Evolutionary conservation across 257 asterid genomes (phyloP), one percentile per base, ranked within the genome.

Genomic region (Mentha longifolia): DNA sequence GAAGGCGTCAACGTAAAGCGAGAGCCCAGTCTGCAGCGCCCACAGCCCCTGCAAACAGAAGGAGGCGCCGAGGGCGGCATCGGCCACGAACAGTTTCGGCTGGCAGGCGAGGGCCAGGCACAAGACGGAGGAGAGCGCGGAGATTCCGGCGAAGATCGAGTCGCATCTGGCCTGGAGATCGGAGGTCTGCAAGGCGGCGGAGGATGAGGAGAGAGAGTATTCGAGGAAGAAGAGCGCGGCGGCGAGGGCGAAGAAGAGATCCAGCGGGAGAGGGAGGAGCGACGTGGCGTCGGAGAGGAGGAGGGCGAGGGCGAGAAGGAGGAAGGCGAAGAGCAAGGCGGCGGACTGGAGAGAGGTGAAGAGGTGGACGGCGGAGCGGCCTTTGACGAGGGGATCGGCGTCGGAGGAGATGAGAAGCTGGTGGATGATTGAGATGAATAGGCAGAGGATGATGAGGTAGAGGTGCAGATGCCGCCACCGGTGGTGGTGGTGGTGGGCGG

Each of bases 1-100:
- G 75, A 93, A 93, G 4, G 95, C 95, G n/a, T 93, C 97, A 0
- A 93, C 96, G 25, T 91, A 89, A 37, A 91, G 88, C 7, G 96
- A 83, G 17, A 91, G 89, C 22, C 98, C 97, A 0, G 96, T 87
- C 81, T 93, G 98, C 39, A 93, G 80, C 19, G 87, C 90, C 97
- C 98, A 93, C 6, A 91, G 81, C 2, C 97, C 98, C 77, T 91
- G 97, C 74, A 91, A 85, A 77, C 84, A 86, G 55, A 91, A 46
- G 22, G 96, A 84, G 62, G 79, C 83, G 1, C 89, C 96, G 0
- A 93, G 81, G 35, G 84, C 87, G 14, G 78, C 94, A 16, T 90
- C 97, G 2, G 89, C 88, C 2, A 85, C 80, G n/a, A 80, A 91
- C 20, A 89, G 76, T 61, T 79, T 81, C 5, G 89, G 91, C 4